Evolutionary conservation across 2,329 filamentous ascomycete genomes (phyloP), one percentile per base, ranked within the genome.

Genomic region (Epichloe baconii): DNA sequence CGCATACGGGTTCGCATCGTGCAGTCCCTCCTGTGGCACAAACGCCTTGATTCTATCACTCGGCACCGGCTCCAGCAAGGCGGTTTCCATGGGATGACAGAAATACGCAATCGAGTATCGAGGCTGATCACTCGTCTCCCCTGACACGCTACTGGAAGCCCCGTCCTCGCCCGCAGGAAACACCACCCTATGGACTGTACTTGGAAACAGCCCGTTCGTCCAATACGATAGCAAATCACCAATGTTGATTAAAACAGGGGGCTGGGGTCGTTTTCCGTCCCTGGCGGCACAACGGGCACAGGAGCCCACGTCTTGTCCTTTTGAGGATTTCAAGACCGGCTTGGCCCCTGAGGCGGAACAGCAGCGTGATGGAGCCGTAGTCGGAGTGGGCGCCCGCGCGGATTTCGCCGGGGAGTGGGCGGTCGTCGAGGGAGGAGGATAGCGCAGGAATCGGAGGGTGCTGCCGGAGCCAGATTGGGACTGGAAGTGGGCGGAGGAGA

Each of bases 381-480:
- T 96, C 90, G 4, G 86, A 91, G 67, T 97, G 91, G 0, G 91
- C 89, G 52, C 91, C 93, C 6, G 91, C 91, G 31, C 91, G 83
- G 54, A 96, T 79, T 61, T 91, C 86, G 50, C 71, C 61, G 54
- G 61, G 36, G 73, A 59, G 58, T 80, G 66, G 11, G 64, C 60
- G 7, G 72, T 72, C 8, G 66, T 60, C 45, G 66, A 61, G 5
- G 64, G 70, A 1, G 80, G 75, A 0, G 85, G 86, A 67, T 88
- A 90, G 67, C 82, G 80, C 1, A 96, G 79, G 57, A 87, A 74
- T 34, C 86, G 82, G 14, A 88, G 73, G 60, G 79, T 85, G 56
- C 72, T 76, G 54, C 76, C 74, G 0, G 78, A 80, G 6, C 72
- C 63, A 21, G 74, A 71, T 19, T 65, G 65, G 19, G 62, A 57